phyloP scores from a whole-genome alignment of 805 yeast genomes.

The Priceomyces castillae region DNA sequence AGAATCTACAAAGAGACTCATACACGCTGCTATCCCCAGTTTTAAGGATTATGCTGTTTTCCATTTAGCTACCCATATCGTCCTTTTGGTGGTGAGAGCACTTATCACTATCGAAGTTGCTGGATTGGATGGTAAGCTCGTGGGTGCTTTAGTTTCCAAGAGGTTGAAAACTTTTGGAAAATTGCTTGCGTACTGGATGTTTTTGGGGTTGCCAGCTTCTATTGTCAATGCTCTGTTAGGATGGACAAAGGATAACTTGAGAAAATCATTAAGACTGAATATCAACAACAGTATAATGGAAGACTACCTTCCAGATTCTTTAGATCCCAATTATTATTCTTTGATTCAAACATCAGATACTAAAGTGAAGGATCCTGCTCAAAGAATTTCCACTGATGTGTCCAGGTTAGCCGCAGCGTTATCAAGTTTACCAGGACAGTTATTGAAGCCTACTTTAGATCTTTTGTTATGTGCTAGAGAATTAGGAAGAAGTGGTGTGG shows the following conservation, averaged over 20 bases:
- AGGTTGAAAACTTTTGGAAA: slow-evolving; percentile 61
- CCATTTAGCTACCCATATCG: slow-evolving; percentile 51
- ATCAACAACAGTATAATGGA: slow-evolving; percentile 64
- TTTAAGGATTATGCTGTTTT: slow-evolving; percentile 26
- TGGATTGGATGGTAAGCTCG: slow-evolving; percentile 78
- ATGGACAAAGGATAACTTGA: slow-evolving; percentile 56
- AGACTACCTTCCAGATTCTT: slow-evolving; percentile 66
- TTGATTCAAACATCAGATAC: slow-evolving; percentile 56
- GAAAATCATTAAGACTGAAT: slow-evolving; percentile 58
- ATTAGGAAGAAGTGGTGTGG: slow-evolving; percentile 61
- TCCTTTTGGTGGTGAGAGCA: slow-evolving; percentile 64
- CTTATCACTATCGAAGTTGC: slow-evolving; percentile 79
- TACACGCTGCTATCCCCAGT: slow-evolving; percentile 35
- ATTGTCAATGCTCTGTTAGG: slow-evolving; percentile 68
- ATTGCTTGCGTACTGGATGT: slow-evolving; percentile 72
- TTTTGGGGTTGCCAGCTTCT: slow-evolving; percentile 83
- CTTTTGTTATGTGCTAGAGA: slow-evolving; percentile 77
- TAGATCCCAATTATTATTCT: slow-evolving; percentile 71
- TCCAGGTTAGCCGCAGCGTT: slow-evolving; percentile 69
- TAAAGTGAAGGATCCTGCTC: slow-evolving; percentile 71
- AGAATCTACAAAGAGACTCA: slow-evolving; percentile 28
- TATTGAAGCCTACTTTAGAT: slow-evolving; percentile 80
- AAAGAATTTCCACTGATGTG: slow-evolving; percentile 77
- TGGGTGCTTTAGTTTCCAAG: slow-evolving; percentile 75
- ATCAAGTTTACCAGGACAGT: slow-evolving; percentile 74